A percentile compares a stretch with the other conserved stretches of the same genome.
Evolutionary conservation across 2,329 filamentous ascomycete species (phyloP).

Genomic region (Cytospora paraplurivora): DNA sequence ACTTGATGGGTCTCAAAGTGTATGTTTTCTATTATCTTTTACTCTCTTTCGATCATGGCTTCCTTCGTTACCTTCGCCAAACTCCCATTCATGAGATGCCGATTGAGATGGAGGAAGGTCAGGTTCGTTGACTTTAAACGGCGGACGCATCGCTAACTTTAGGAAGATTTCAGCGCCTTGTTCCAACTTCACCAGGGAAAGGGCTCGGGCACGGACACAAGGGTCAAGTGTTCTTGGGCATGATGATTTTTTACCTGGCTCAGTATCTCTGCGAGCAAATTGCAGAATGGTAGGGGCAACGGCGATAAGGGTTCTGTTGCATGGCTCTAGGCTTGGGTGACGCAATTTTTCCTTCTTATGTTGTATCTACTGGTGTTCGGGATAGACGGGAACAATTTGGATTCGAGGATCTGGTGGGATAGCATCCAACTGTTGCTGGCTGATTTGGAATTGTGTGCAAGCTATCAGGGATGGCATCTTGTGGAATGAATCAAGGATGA

Average conservation of each 20-base stretch:
- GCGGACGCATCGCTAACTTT: slow-evolving; percentile 25
- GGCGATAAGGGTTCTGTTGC: background rate
- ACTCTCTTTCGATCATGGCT: slow-evolving; percentile 6
- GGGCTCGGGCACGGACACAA: background rate
- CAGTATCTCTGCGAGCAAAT: background rate
- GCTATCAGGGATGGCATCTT: background rate
- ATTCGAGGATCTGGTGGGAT: background rate
- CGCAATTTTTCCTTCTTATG: background rate
- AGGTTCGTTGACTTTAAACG: background rate
- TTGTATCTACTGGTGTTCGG: background rate
- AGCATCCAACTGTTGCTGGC: background rate
- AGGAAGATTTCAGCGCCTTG: slow-evolving; percentile 18
- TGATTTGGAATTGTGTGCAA: background rate
- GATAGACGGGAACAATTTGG: background rate
- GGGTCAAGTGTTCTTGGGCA: background rate
- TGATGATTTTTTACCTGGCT: background rate
- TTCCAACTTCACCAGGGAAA: slow-evolving; percentile 1
- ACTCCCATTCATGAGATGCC: background rate
- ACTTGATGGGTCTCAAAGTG: slow-evolving; percentile 21
- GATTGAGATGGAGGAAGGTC: background rate
- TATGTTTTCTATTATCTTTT: slow-evolving; percentile 25
- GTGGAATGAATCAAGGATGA: slow-evolving; percentile 1
- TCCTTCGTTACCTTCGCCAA: background rate
- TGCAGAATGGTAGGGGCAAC: background rate
- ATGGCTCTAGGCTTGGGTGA: background rate